These are phyloP conservation scores for Starmera amethionina DNA, from an alignment of 805 yeast genomes.

Conservation along the genomic window DNA sequence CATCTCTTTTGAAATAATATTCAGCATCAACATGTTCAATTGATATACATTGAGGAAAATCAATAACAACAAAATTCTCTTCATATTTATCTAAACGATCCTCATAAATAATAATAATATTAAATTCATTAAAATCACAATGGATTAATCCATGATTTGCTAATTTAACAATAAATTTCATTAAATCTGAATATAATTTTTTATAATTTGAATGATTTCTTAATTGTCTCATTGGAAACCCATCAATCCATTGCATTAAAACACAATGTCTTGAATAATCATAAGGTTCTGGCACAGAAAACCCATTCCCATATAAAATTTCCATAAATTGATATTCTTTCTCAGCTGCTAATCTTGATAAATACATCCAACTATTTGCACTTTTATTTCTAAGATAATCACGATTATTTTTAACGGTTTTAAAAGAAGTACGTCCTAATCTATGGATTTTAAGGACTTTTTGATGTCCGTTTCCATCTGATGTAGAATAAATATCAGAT, in stretches of 20 bases:
- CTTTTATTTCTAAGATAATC: conserved; percentile 72
- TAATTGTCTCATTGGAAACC: conserved; percentile 83
- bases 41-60: conserved; percentile 97
- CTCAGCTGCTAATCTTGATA: conserved; percentile 83
- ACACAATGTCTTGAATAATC: conserved; percentile 89
- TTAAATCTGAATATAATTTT: conserved; percentile 70
- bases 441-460: conserved; percentile 85
- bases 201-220: conserved; percentile 60
- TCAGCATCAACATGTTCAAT: conserved; percentile 87
- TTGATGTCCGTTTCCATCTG: conserved; percentile 53
- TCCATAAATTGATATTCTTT: conserved; percentile 88
- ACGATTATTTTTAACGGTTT: conserved; percentile 86
- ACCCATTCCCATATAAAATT: conserved; percentile 62
- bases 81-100: conserved; percentile 40
- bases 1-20: conserved; percentile 83
- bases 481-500: conserved; percentile 84
- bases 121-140: conserved; percentile 96
- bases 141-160: conserved; percentile 89
- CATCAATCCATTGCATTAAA: conserved; percentile 83
- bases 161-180: conserved; percentile 75
- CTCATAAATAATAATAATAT: conserved; percentile 72
- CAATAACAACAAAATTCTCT: conserved; percentile 80
- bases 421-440: conserved; percentile 87
- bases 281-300: conserved; percentile 79
- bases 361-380: conserved; percentile 85